A percentile compares a stretch with the other conserved stretches of the same genome.
Evolutionary conservation across 371 early-diverging fungal species (phyloP).

Genomic region (Mucor circinelloides): DNA sequence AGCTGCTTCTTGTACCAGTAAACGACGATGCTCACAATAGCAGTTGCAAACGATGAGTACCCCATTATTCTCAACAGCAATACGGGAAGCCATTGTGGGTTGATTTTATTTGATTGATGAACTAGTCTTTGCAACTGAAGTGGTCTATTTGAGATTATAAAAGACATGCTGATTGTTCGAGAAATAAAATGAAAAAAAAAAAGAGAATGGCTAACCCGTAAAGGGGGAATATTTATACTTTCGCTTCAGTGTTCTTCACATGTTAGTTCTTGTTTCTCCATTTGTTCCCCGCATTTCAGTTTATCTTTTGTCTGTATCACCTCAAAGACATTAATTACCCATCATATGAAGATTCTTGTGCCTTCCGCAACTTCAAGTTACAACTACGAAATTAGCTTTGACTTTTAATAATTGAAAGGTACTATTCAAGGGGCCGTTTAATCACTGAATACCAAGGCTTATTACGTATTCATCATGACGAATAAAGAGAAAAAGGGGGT

Average conservation of each 20-base stretch:
- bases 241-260: slow-evolving; percentile 8
- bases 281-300: slow-evolving; percentile 16
- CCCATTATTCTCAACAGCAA: slow-evolving; percentile 14
- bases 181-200: not conserved
- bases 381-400: not conserved
- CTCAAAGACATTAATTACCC: not conserved
- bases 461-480: not conserved
- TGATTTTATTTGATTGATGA: slow-evolving; percentile 7
- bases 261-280: slow-evolving; percentile 8
- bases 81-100: slow-evolving; percentile 4
- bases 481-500: not conserved
- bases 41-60: slow-evolving; percentile 22
- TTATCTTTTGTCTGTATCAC: not conserved
- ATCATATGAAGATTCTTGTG: not conserved
- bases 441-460: not conserved
- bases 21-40: slow-evolving; percentile 16
- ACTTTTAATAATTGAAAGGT: not conserved
- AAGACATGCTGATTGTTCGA: not conserved
- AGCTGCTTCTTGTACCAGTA: slow-evolving; percentile 18
- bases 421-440: not conserved
- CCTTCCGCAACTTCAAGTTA: not conserved
- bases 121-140: not conserved
- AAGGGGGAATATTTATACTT: slow-evolving; percentile 7
- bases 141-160: not conserved
- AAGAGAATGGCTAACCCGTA: not conserved